Conservation (phyloP, 2,329 filamentous ascomycete species). For the Penicillium vulpinum region DNA sequence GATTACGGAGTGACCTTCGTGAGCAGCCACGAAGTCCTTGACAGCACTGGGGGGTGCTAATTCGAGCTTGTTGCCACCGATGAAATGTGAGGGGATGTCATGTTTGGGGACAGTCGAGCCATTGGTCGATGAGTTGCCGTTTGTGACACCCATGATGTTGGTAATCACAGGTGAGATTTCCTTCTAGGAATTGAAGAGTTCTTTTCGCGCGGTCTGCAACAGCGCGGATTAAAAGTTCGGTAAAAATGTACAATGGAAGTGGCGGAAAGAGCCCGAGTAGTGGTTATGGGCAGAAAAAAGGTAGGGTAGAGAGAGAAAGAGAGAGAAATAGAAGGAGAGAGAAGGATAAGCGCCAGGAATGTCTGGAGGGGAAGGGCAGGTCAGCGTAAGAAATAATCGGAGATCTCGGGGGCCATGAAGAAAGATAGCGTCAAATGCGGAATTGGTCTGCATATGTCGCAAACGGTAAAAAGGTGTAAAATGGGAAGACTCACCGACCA, state of each 20-base stretch:
- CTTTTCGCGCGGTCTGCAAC: constrained; percentile 16
- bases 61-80: constrained; percentile 85
- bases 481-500: constrained; percentile 21
- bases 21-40: constrained; percentile 88
- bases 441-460: constrained; percentile 5
- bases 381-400: not conserved
- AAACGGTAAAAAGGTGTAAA: constrained; percentile 4
- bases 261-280: constrained; percentile 17
- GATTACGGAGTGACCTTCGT: constrained; percentile 96
- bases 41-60: constrained; percentile 81
- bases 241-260: constrained; percentile 24
- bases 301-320: not conserved
- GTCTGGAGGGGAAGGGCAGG: not conserved
- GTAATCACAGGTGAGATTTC: constrained; percentile 30
- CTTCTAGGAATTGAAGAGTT: constrained; percentile 22
- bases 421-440: constrained; percentile 6
- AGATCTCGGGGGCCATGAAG: not conserved
- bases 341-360: not conserved
- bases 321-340: not conserved
- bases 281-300: constrained; percentile 9
- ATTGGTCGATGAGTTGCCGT: constrained; percentile 45
- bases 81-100: constrained; percentile 88
- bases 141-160: constrained; percentile 43
- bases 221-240: constrained; percentile 16
- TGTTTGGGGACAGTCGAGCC: constrained; percentile 76